Evolutionary conservation across 768 basidiomycete species (phyloP).

Genomic region (Chlorophyllum brunneum): DNA sequence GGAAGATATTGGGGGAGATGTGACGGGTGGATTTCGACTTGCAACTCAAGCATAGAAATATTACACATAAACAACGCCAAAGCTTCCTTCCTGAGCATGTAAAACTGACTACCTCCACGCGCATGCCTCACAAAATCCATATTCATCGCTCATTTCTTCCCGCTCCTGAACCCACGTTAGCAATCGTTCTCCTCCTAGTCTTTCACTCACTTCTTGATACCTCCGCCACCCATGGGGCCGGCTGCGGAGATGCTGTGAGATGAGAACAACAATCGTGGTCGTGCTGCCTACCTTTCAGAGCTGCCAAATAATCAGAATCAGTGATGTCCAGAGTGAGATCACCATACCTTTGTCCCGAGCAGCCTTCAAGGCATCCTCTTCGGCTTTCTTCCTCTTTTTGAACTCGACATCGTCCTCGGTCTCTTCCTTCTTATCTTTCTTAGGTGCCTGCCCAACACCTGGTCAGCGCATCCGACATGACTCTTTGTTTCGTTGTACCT

Average conservation of each 20-base stretch:
- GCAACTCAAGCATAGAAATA: conserved; percentile 18
- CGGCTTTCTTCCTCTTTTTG: conserved; percentile 75
- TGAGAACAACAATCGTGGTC: conserved; percentile 6
- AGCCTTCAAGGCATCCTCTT: conserved; percentile 68
- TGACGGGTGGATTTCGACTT: conserved; percentile 20
- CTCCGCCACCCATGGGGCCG: conserved; percentile 63
- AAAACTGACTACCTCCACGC: conserved; percentile 6
- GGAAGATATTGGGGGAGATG: conserved; percentile 18
- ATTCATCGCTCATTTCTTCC: conserved; percentile 53
- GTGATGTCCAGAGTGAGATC: conserved; percentile 2
- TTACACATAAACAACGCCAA: conserved; percentile 38
- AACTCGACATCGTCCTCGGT: conserved; percentile 69
- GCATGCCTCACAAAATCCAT: conserved; percentile 1
- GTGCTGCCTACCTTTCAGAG: conserved; percentile 44
- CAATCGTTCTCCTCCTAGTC: not conserved
- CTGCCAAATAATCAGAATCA: conserved; percentile 27
- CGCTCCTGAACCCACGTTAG: conserved; percentile 43
- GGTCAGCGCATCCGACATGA: conserved; percentile 5
- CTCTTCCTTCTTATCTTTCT: conserved; percentile 75
- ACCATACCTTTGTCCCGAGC: conserved; percentile 65
- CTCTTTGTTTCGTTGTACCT: conserved; percentile 40
- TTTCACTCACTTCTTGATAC: conserved; percentile 83
- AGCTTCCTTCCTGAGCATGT: conserved; percentile 21
- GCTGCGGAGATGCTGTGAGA: conserved; percentile 33
- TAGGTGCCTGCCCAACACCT: conserved; percentile 54